phyloP scores from a whole-genome alignment of 1,284 basidiomycete genomes.

The Cryptococcus floricola region DNA sequence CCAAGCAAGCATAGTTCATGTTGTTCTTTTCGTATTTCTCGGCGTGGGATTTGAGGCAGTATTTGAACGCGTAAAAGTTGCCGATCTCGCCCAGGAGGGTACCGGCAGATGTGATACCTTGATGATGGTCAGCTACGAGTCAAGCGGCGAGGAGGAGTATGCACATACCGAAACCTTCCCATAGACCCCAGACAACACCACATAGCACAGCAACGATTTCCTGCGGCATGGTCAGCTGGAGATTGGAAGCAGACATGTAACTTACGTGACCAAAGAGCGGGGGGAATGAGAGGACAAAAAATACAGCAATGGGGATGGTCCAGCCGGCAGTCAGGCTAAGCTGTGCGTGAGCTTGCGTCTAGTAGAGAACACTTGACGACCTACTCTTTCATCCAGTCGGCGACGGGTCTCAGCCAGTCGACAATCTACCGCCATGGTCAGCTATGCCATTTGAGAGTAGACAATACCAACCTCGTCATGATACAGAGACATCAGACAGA shows the following conservation, averaged over 20 bases:
- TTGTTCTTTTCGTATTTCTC: constrained; percentile 68
- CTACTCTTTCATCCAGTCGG: constrained; percentile 61
- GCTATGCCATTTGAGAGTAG: constrained; percentile 2
- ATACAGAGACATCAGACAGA: constrained; percentile 61
- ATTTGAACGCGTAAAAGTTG: constrained; percentile 48
- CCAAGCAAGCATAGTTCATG: constrained; percentile 70
- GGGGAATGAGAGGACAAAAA: constrained; percentile 47
- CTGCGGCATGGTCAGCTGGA: constrained; percentile 4
- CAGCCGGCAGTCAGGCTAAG: constrained; percentile 58
- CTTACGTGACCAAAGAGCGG: constrained; percentile 46
- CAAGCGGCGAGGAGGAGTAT: constrained; percentile 10
- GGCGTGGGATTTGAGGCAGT: constrained; percentile 57
- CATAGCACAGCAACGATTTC: constrained; percentile 43
- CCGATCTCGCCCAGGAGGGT: constrained; percentile 45
- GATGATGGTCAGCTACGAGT: neutral
- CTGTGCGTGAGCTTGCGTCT: neutral
- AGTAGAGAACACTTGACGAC: constrained; percentile 19
- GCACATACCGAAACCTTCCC: constrained; percentile 45
- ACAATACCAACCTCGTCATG: constrained; percentile 49
- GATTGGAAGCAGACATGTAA: neutral
- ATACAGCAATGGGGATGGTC: constrained; percentile 66
- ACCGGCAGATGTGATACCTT: constrained; percentile 22
- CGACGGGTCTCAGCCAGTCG: constrained; percentile 60
- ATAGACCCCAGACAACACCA: constrained; percentile 47
- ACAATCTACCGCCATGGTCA: constrained; percentile 56